Percentiles rank a stretch among this genome's conserved stretches.
Conservation (phyloP, 2,329 filamentous ascomycete genomes). For the Chrysosporium keratinophilum region DNA sequence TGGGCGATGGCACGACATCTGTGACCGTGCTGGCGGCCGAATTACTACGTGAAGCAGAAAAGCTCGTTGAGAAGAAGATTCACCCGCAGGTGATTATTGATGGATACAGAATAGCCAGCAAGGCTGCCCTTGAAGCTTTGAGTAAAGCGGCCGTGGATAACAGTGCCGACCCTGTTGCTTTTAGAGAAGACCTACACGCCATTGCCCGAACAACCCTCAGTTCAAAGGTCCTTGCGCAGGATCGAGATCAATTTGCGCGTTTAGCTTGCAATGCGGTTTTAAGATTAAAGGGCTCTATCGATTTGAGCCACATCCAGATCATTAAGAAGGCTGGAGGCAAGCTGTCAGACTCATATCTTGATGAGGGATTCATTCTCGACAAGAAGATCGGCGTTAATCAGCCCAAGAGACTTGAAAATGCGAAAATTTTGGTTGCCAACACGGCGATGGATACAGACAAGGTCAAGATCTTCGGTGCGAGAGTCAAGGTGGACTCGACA, state of each 20-base stretch:
- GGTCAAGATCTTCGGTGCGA: constrained; percentile 97
- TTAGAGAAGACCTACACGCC: constrained; percentile 77
- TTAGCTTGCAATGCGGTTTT: constrained; percentile 87
- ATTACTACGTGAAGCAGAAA: constrained; percentile 89
- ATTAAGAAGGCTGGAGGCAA: constrained; percentile 99
- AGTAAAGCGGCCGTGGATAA: constrained; percentile 80
- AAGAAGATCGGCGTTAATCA: constrained; percentile 99
- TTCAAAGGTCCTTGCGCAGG: constrained; percentile 89
- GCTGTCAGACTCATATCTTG: constrained; percentile 91
- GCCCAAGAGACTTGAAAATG: constrained; percentile 92
- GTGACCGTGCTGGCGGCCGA: constrained; percentile 92
- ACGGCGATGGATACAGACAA: constrained; percentile 99
- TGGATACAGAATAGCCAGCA: constrained; percentile 93
- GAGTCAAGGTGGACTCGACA: constrained; percentile 92
- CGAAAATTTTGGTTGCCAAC: constrained; percentile 95
- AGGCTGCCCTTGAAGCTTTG: constrained; percentile 73
- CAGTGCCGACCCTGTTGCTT: constrained; percentile 69
- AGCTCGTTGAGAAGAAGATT: constrained; percentile 95
- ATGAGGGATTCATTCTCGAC: constrained; percentile 96
- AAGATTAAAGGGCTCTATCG: constrained; percentile 76
- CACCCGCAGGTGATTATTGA: constrained; percentile 99
- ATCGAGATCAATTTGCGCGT: constrained; percentile 80
- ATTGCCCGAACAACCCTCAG: constrained; percentile 93
- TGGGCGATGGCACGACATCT: constrained; percentile 96
- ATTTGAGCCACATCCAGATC: constrained; percentile 95